Evolutionary conservation across 306 rosid species (phyloP), one percentile per base, ranked within the genome.

Genomic region (Bauhinia variegata): DNA sequence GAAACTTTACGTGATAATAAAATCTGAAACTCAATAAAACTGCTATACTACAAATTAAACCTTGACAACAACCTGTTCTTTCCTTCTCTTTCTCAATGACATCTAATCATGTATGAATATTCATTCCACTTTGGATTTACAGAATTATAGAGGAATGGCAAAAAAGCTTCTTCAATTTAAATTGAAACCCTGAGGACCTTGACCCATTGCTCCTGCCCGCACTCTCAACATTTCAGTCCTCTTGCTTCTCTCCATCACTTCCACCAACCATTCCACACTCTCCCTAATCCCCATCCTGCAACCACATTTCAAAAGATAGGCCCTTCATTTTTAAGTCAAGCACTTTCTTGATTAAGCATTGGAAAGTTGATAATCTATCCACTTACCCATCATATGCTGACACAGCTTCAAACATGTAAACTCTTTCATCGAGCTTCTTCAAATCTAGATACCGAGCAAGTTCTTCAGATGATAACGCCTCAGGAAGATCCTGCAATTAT

Each of bases 181-280:
- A 38, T 47, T 17, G 28, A 56, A 49, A 28, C 34, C 38, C 62
- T 56, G 68, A 59, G 95, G 42, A 68, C 84, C 84, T 7, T 80
- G 70, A 70, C 95, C 91, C 43, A 68, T 73, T 65, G 78, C 76
- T 48, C 96, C 89, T 14, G 91, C 92, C 39, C 99, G 96, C 60
- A 54, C 85, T 82, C 89, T 73, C 80, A 95, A 85, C 74, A 57
- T 90, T 77, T 95, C 96, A 47, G 97, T 88, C 84, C 99, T 91
- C 87, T 88, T 95, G 85, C 99, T 95, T 78, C 95, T 85, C 76
- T 83, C 97, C 99, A 95, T 95, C 56, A 83, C 88, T 72, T 88
- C 92, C 79, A 91, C 99, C 81, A 95, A 67, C 97, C 99, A 91
- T 72, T 95, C 97, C 59, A 89, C 88, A 42, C 96, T 76, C 67